Conservation (phyloP, 176 grass and related monocot genomes). For the Oryza glaberrima region DNA sequence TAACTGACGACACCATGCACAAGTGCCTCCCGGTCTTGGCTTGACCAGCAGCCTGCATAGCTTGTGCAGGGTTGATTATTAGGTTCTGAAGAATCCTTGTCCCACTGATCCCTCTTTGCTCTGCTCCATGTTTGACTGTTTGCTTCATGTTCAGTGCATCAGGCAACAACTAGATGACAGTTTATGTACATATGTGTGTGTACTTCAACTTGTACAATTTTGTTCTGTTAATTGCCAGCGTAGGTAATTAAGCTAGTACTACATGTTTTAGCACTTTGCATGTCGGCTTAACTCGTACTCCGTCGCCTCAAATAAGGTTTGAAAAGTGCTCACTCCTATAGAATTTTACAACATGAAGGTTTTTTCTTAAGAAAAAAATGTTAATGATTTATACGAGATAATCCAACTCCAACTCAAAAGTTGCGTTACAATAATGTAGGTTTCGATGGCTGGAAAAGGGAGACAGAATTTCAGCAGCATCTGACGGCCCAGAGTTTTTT, state of each 20-base stretch:
- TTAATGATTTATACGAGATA: not conserved
- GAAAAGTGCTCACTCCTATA: not conserved
- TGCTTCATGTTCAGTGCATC: not conserved
- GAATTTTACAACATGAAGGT: not conserved
- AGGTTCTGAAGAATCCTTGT: not conserved
- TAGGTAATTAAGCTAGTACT: not conserved
- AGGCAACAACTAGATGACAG: not conserved
- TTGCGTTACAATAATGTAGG: not conserved
- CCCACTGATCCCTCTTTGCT: not conserved
- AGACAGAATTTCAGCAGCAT: not conserved
- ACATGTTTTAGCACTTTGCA: not conserved
- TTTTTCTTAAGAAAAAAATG: too few species aligned
- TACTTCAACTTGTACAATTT: not conserved
- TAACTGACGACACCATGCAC: not conserved
- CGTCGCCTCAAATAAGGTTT: not conserved
- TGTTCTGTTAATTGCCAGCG: not conserved
- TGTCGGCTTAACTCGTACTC: not conserved
- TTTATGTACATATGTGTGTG: too few species aligned
- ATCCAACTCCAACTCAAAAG: not conserved
- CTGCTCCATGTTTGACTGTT: not conserved
- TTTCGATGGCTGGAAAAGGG: not conserved
- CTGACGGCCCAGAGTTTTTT: not conserved
- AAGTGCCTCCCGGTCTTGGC: not conserved
- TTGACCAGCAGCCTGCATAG: not conserved
- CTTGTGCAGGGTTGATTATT: conserved; percentile 27